Conservation (phyloP, 768 basidiomycete species). For the Boletus sp. region DNA sequence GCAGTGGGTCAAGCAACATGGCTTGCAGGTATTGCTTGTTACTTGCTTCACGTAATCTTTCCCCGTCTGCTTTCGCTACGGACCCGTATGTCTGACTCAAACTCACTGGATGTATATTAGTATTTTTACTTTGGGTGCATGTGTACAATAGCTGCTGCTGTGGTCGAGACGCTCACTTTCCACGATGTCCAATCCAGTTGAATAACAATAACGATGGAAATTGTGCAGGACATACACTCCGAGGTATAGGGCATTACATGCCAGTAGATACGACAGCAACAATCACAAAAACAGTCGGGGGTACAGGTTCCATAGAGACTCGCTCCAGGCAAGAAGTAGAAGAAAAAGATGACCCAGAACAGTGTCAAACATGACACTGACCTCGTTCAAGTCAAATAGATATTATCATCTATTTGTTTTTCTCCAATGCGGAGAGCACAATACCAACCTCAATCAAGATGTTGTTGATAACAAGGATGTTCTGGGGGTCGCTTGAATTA, state of each 20-base stretch:
- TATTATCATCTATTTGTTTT: conserved; percentile 1
- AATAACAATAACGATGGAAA: conserved; percentile 4
- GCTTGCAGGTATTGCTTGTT: conserved; percentile 63
- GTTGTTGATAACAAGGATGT: conserved; percentile 34
- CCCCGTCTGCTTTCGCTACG: neutral
- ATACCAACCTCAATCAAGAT: conserved; percentile 37
- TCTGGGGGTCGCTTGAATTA: conserved; percentile 31
- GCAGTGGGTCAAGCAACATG: conserved; percentile 62
- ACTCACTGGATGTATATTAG: neutral
- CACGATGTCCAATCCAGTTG: neutral
- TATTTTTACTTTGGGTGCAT: neutral
- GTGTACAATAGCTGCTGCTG: neutral
- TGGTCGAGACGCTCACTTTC: neutral
- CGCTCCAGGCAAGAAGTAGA: conserved; percentile 6
- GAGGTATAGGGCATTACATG: conserved; percentile 23
- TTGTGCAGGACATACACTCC: conserved; percentile 3
- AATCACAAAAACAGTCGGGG: neutral
- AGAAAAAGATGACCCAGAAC: neutral
- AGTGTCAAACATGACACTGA: neutral
- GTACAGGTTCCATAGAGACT: neutral
- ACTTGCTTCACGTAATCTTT: conserved; percentile 39
- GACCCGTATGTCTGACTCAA: neutral
- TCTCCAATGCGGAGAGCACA: conserved; percentile 5
- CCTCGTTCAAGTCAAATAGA: neutral
- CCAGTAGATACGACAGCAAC: conserved; percentile 8